Base-by-base conservation (phyloP, 1,139 yeast species). In the Sugiyamaella sp. region DNA sequence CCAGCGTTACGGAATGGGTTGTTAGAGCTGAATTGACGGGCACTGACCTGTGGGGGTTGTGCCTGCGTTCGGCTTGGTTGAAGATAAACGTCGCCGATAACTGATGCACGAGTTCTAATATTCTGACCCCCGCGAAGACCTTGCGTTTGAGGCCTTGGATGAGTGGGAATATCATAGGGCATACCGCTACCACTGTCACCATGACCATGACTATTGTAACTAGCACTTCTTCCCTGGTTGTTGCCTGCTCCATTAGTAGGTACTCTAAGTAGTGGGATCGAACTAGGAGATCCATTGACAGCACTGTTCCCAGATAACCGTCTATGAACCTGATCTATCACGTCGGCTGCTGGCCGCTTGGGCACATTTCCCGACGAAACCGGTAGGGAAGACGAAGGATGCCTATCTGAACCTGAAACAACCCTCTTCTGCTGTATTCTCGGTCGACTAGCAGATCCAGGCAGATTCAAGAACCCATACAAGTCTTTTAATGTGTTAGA, bases 251-350 rank as follows among this genome's bases (percentile, higher is more conserved):
- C 41, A 14, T 40, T 35, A n/a, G 46, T 14, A 3, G 46, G 43
- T 5, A 51, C 47, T 40, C 49, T 40, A n/a, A 53, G 50, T 46
- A 57, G 49, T 9, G 63, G 62, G n/a, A 60, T 60, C 3, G 61
- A 56, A 16, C 58, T 19, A 16, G 53, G 49, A 2, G 51, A 46
- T 33, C 47, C 43, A 50, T 25, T 20, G 47, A 43, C 19, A 12
- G 22, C n/a, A 14, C 25, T 27, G 14, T 46, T 33, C 2, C 56
- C 51, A 8, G 62, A 57, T 17, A 61, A 50, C 17, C 66, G 49
- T 14, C 61, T 53, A 20, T 62, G 65, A 22, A 63, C 62, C 44
- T 61, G 58, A 21, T 56, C 60, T 10, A 61, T 56, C 19, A 62
- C 60, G 24, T 63, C 65, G 3, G 63, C 58, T 3, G 65, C 60